Evolutionary conservation across 768 basidiomycete species (phyloP).

Genomic region (Rhizopogon vesiculosus): DNA sequence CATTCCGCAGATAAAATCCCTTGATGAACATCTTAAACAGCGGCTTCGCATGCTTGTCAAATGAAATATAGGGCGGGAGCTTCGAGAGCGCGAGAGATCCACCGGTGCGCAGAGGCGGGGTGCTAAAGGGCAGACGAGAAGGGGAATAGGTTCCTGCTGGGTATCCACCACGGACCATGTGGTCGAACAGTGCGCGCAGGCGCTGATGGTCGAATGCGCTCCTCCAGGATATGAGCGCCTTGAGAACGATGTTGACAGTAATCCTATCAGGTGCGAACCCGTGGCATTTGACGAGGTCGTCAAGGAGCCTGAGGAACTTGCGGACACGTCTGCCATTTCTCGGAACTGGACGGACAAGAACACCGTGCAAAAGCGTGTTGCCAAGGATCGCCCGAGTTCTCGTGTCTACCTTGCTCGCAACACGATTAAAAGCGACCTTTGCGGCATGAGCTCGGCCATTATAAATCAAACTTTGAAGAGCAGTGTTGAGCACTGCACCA

Average conservation of each 20-base stretch:
- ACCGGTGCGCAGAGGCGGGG: constrained; percentile 15
- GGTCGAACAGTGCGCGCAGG: constrained; percentile 60
- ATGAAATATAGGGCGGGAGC: constrained; percentile 42
- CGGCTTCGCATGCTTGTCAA: constrained; percentile 57
- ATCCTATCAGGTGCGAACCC: constrained; percentile 61
- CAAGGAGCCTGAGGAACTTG: constrained; percentile 34
- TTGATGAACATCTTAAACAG: constrained; percentile 72
- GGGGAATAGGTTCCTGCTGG: constrained; percentile 31
- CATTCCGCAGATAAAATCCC: constrained; percentile 52
- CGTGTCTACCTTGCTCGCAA: constrained; percentile 22
- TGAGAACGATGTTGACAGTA: constrained; percentile 67
- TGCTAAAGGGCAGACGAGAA: constrained; percentile 42
- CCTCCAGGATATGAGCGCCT: constrained; percentile 52
- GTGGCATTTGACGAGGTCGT: constrained; percentile 36
- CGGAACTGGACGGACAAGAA: constrained; percentile 25
- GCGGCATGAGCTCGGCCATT: constrained; percentile 41
- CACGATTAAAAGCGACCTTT: constrained; percentile 33
- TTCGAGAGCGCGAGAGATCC: constrained; percentile 28
- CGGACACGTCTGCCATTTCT: constrained; percentile 44
- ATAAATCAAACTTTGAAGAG: constrained; percentile 29
- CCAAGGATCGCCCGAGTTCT: constrained; percentile 40
- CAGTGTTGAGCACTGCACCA: constrained; percentile 15
- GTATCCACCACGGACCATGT: constrained; percentile 56
- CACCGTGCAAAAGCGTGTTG: constrained; percentile 52
- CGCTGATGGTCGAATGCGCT: constrained; percentile 34